A percentile compares a stretch with the other conserved stretches of the same genome.
These are phyloP conservation scores for Odonthalia washingtoniensis DNA, from an alignment of 31 red algal species.

Conservation along the genomic window DNA sequence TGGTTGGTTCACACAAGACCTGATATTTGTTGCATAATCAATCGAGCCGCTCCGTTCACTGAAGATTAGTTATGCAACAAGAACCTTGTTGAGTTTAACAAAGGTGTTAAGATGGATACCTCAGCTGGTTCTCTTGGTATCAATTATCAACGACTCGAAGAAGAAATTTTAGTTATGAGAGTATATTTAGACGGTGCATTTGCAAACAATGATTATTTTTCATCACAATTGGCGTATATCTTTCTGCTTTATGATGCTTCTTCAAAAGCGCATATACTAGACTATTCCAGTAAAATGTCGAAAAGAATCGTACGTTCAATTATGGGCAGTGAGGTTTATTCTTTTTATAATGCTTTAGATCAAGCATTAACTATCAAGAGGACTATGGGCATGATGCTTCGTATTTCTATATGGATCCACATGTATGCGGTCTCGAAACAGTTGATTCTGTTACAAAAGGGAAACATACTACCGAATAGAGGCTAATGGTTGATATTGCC, in stretches of 20 bases:
- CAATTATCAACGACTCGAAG: neutral
- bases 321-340: conserved; percentile 33
- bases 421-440: neutral
- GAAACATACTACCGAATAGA: neutral
- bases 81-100: neutral
- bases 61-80: neutral
- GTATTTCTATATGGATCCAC: neutral
- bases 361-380: neutral
- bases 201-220: neutral
- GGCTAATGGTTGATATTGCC: neutral
- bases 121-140: neutral
- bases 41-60: neutral
- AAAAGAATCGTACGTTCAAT: conserved; percentile 30
- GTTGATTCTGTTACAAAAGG: neutral
- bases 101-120: neutral
- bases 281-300: conserved; percentile 43
- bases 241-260: neutral
- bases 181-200: conserved; percentile 30
- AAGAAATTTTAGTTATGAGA: neutral
- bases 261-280: neutral
- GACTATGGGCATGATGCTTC: neutral
- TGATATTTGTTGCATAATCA: neutral
- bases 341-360: conserved; percentile 16
- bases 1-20: neutral
- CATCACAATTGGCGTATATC: conserved; percentile 26